A percentile compares a stretch with the other conserved stretches of the same genome.
Conservation (phyloP, 495 filamentous ascomycete species). For the Daldinia loculata region DNA sequence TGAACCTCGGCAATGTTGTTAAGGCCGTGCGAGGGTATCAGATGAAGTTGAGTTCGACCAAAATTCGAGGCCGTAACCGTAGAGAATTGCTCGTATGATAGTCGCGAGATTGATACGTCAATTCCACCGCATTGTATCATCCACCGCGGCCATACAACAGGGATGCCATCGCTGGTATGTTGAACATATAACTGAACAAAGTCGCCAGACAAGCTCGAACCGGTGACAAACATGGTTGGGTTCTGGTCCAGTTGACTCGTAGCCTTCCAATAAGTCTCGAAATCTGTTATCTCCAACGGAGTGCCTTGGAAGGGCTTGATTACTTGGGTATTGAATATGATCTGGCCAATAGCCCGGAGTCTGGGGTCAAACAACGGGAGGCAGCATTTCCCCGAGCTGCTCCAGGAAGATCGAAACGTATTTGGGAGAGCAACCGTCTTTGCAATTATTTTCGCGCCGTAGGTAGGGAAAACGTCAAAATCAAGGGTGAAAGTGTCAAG, state of each 20-base stretch:
- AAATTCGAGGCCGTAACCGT: conserved; percentile 65
- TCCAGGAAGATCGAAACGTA: conserved; percentile 76
- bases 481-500: conserved; percentile 92
- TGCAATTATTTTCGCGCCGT: conserved; percentile 95
- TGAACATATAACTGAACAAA: conserved; percentile 93
- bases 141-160: conserved; percentile 86
- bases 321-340: conserved; percentile 91
- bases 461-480: conserved; percentile 97
- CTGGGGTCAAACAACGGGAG: conserved; percentile 92
- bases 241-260: conserved; percentile 88
- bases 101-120: conserved; percentile 77
- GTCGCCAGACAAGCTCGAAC: conserved; percentile 92
- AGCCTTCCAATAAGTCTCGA: conserved; percentile 99
- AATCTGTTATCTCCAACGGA: conserved; percentile 94
- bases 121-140: conserved; percentile 81
- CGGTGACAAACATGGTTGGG: conserved; percentile 87
- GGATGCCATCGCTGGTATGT: conserved; percentile 83
- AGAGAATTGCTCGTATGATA: conserved; percentile 78
- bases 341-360: conserved; percentile 91
- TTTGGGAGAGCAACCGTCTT: conserved; percentile 90
- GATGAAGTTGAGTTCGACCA: conserved; percentile 55
- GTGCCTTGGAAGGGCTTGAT: conserved; percentile 97
- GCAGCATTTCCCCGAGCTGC: conserved; percentile 81
- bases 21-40: conserved; percentile 54
- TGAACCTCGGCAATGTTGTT: conserved; percentile 72